phyloP scores from a whole-genome alignment of 2,329 filamentous ascomycete species.

The Juglanconis sp. region DNA sequence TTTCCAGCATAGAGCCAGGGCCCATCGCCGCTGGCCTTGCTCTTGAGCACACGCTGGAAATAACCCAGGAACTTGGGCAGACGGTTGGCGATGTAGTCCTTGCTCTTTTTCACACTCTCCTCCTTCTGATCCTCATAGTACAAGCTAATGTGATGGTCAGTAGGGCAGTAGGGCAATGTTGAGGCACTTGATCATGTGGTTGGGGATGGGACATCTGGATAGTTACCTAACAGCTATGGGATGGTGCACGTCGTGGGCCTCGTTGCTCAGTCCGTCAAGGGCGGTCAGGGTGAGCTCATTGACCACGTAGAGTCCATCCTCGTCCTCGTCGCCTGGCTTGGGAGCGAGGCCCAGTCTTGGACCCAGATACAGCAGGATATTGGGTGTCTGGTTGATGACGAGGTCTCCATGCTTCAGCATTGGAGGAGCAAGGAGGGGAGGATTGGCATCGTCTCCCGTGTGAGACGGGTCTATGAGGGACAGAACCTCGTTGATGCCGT shows the following conservation, averaged over 20 bases:
- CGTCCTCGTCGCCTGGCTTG: conserved; percentile 32
- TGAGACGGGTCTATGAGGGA: conserved; percentile 43
- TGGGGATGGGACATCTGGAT: too few species aligned
- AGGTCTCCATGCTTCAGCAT: conserved; percentile 61
- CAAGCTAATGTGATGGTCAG: conserved; percentile 23
- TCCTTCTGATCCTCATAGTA: conserved; percentile 76
- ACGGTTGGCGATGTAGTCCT: conserved; percentile 56
- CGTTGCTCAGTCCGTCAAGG: conserved; percentile 66
- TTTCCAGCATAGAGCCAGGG: conserved; percentile 64
- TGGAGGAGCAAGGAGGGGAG: conserved; percentile 65
- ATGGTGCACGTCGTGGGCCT: conserved; percentile 74
- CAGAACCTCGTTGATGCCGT: conserved; percentile 51
- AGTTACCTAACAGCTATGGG: conserved; percentile 50
- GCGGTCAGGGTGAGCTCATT: conserved; percentile 66
- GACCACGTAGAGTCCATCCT: conserved; percentile 51
- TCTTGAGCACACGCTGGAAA: conserved; percentile 63
- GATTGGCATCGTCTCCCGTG: conserved; percentile 53
- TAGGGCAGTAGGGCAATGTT: not conserved
- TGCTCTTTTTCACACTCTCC: conserved; percentile 56
- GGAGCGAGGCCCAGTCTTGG: conserved; percentile 55
- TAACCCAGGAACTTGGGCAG: conserved; percentile 72
- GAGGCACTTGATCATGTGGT: not conserved
- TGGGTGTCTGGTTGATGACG: conserved; percentile 65
- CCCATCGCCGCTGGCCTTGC: conserved; percentile 53
- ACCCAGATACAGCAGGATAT: conserved; percentile 70